A percentile compares a stretch with the other conserved stretches of the same genome.
Conservation (phyloP, 345 rosid species). For the Aurinia saxatilis region DNA sequence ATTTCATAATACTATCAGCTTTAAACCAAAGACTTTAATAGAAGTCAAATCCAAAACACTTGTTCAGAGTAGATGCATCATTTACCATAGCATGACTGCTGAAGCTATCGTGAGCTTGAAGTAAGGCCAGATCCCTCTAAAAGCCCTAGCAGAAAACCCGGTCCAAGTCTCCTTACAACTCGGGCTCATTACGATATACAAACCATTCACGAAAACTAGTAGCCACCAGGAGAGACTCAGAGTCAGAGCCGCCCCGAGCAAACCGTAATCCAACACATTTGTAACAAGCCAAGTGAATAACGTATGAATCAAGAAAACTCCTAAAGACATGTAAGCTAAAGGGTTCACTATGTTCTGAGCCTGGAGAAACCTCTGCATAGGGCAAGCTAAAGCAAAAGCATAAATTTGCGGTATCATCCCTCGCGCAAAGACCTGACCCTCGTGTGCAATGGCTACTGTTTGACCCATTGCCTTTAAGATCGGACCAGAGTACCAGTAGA, state of each 20-base stretch:
- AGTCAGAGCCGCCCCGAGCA: conserved; percentile 66
- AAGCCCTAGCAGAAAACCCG: conserved; percentile 56
- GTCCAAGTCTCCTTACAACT: conserved; percentile 79
- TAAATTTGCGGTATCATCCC: conserved; percentile 80
- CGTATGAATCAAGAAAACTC: conserved; percentile 62
- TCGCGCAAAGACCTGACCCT: conserved; percentile 63
- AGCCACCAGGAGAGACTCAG: conserved; percentile 86
- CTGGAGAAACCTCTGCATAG: conserved; percentile 86
- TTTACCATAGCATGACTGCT: conserved; percentile 85
- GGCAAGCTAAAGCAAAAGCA: conserved; percentile 75
- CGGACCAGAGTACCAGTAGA: conserved; percentile 64
- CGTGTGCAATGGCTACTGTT: conserved; percentile 45
- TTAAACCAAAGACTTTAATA: background rate
- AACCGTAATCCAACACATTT: conserved; percentile 45
- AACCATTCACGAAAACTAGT: conserved; percentile 37
- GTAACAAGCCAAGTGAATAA: conserved; percentile 58
- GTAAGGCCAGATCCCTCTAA: conserved; percentile 86
- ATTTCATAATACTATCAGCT: background rate
- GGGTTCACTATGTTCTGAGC: conserved; percentile 97
- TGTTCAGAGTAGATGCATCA: background rate
- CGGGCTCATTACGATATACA: conserved; percentile 62
- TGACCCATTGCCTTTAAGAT: conserved; percentile 58
- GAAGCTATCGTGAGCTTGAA: conserved; percentile 84
- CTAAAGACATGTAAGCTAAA: conserved; percentile 70
- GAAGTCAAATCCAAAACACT: background rate